These are phyloP conservation scores for Thelonectria olida DNA, from an alignment of 2,329 filamentous ascomycete genomes.

Conservation along the genomic window DNA sequence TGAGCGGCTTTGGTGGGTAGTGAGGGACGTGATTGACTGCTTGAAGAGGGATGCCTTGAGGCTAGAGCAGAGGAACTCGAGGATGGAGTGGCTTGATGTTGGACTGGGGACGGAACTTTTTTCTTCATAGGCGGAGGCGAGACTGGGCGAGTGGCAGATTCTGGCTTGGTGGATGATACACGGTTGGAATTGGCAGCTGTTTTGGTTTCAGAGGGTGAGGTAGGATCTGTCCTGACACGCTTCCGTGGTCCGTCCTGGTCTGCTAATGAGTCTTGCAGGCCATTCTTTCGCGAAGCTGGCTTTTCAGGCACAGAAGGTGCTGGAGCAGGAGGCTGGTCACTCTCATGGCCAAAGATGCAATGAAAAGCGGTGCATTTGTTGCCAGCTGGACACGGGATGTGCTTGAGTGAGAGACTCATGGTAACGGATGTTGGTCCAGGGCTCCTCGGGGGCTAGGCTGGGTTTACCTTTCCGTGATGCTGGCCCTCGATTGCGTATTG, in stretches of 20 bases:
- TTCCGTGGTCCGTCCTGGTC: slow-evolving; percentile 44
- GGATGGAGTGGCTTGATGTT: slow-evolving; percentile 10
- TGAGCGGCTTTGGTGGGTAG: slow-evolving; percentile 25
- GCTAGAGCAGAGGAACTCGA: slow-evolving; percentile 15
- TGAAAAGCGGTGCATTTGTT: slow-evolving; percentile 58
- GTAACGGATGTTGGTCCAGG: slow-evolving; percentile 2
- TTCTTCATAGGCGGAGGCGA: slow-evolving; percentile 47
- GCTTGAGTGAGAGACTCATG: slow-evolving; percentile 56
- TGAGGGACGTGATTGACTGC: slow-evolving; percentile 29
- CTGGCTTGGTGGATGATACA: slow-evolving; percentile 23
- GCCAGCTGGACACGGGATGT: slow-evolving; percentile 61
- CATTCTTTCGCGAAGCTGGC: slow-evolving; percentile 1
- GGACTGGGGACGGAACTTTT: slow-evolving; percentile 22
- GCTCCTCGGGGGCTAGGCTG: background rate
- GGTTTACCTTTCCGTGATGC: background rate
- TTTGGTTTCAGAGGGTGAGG: slow-evolving; percentile 11
- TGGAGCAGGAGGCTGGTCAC: slow-evolving; percentile 40
- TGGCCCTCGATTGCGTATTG: background rate
- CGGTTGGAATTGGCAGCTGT: slow-evolving; percentile 1
- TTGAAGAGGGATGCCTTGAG: slow-evolving; percentile 11
- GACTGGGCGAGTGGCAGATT: slow-evolving; percentile 41
- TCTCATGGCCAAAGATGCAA: slow-evolving; percentile 59
- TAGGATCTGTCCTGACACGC: slow-evolving; percentile 40
- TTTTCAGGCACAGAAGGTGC: slow-evolving; percentile 10
- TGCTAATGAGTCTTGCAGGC: slow-evolving; percentile 16